Conservation (phyloP, 176 grass and related monocot species). For the Triticum aestivum region IWGSC_CS_RefSeq_v2.1 NC_057811.1:384480115-384480614, state of each 20-base stretch:
- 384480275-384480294: conserved; percentile 14
- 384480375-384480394: conserved; percentile 58
- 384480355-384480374: conserved; percentile 27
- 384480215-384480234: not conserved
- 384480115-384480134: no score
- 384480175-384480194: no score
- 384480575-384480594: conserved; percentile 80
- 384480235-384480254: not conserved
- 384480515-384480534: conserved; percentile 82
- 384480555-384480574: conserved; percentile 64
- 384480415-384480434: conserved; percentile 71
- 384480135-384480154: no score
- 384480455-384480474: conserved; percentile 46
- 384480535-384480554: conserved; percentile 58
- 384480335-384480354: conserved; percentile 27
- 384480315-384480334: conserved; percentile 36
- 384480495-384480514: conserved; percentile 76
- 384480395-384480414: conserved; percentile 53
- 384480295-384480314: not conserved
- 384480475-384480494: conserved; percentile 28
- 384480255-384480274: conserved; percentile 5
- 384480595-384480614: conserved; percentile 84
- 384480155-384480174: no score
- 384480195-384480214: conserved; percentile 7
- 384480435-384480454: conserved; percentile 51